Evolutionary conservation across 2,329 filamentous ascomycete species (phyloP).

Genomic region (Penicillium sp.): DNA sequence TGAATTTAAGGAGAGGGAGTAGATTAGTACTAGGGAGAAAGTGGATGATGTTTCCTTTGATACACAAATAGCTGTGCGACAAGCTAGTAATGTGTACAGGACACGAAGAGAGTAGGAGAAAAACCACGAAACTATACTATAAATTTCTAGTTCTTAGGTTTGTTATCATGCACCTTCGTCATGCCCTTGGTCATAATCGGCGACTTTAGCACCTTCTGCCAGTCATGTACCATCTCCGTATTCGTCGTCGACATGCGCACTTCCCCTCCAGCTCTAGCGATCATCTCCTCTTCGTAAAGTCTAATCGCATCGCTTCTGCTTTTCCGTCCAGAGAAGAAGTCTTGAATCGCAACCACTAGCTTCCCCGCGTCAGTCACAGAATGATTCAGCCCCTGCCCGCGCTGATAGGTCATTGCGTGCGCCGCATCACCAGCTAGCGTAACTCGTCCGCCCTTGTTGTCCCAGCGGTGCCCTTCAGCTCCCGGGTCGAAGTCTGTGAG

Average conservation of each 20-base stretch:
- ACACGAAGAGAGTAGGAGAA: neutral
- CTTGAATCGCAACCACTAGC: conserved; percentile 22
- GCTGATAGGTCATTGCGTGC: conserved; percentile 64
- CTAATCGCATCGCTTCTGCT: conserved; percentile 25
- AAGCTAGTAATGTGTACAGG: neutral
- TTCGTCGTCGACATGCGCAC: conserved; percentile 51
- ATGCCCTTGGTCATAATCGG: conserved; percentile 24
- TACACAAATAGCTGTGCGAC: neutral
- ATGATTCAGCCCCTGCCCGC: conserved; percentile 62
- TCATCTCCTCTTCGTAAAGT: conserved; percentile 42
- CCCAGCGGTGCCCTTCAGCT: conserved; percentile 19
- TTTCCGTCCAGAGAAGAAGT: conserved; percentile 16
- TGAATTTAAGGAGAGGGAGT: conserved; percentile 13
- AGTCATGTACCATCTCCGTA: conserved; percentile 53
- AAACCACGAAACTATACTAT: neutral
- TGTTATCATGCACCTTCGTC: conserved; percentile 8
- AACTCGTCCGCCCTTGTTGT: conserved; percentile 40
- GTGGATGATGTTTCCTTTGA: neutral
- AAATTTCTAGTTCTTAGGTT: neutral
- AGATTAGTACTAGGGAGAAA: neutral
- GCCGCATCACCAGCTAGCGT: conserved; percentile 64
- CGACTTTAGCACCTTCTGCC: conserved; percentile 31
- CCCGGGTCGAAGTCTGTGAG: conserved; percentile 26
- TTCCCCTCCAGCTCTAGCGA: conserved; percentile 50
- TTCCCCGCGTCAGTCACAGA: conserved; percentile 48